Evolutionary conservation across 2,329 filamentous ascomycete species (phyloP), one percentile per base, ranked within the genome.

Genomic region (Gaeumannomyces tritici): DNA sequence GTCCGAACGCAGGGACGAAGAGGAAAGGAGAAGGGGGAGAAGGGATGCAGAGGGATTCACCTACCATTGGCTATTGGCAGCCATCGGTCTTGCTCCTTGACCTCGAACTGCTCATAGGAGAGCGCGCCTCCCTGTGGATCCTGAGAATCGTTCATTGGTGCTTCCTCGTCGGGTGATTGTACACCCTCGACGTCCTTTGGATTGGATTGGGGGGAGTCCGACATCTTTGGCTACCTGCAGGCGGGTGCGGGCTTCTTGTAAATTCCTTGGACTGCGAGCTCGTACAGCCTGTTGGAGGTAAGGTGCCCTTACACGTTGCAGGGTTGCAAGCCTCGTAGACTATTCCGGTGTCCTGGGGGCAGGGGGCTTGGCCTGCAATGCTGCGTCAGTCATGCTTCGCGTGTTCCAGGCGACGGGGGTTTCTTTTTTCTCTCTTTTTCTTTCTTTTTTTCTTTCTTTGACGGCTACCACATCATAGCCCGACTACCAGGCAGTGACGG

Each of bases 31-130:
- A 68, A 70, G 69, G 68, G 67, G 73, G 66, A 15, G 15, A 73
- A 76, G 75, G 74, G 74, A 75, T 75, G 75, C 79, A 79, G 78
- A 81, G 82, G 81, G 81, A 78, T 62, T 80, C 78, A 95, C 95
- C 85, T 85, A 99, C 95, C 95, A 92, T 99, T 99, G 80, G 95
- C 95, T 85, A 99, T 99, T 76, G 95, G 95, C 76, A 99, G 86
- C 95, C 95, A 99, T 83, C 95, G 84, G 80, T 99, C 95, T 80
- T 99, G 95, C 80, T 99, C 95, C 84, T 98, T 98, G 78, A 98
- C 93, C 80, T 98, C 93, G 76, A 97, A 96, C 42, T 51, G 42
- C 81, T 98, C 93, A 75, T 91, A 91, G 77, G 81, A 87, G 78
- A 89, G 83, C 76, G 84, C 88, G 77, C 83, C 83, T 76, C 83